Evolutionary conservation across 768 basidiomycete genomes (phyloP).

Genomic region (Pleurotus sapidus): DNA sequence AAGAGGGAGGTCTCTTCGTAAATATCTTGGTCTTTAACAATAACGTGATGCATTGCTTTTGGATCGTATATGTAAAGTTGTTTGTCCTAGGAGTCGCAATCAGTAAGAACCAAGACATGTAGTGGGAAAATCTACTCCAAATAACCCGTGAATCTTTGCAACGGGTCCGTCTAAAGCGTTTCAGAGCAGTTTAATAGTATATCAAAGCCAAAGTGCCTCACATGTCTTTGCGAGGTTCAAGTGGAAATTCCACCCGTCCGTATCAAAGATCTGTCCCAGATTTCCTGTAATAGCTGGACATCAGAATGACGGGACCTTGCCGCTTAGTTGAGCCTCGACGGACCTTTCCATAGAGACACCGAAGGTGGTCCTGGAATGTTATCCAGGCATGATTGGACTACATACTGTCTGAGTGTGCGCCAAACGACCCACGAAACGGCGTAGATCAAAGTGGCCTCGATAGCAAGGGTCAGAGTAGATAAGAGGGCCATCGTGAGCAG

Average conservation of each 20-base stretch:
- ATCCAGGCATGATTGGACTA: slow-evolving; percentile 23
- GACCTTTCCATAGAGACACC: slow-evolving; percentile 28
- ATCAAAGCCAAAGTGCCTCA: slow-evolving; percentile 9
- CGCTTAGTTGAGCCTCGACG: background rate
- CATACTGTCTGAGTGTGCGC: slow-evolving; percentile 11
- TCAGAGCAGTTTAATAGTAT: too few species aligned
- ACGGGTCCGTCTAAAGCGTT: slow-evolving; percentile 26
- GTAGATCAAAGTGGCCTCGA: slow-evolving; percentile 2
- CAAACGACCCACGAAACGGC: slow-evolving; percentile 10
- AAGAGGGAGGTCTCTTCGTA: slow-evolving; percentile 35
- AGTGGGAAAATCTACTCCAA: slow-evolving; percentile 26
- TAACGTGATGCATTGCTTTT: slow-evolving; percentile 31
- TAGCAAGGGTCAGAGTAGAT: background rate
- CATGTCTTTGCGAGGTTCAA: slow-evolving; percentile 28
- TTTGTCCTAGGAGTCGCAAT: slow-evolving; percentile 18
- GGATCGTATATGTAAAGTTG: slow-evolving; percentile 37
- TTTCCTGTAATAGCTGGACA: slow-evolving; percentile 23
- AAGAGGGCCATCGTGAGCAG: background rate
- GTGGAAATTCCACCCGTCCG: slow-evolving; percentile 36
- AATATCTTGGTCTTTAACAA: slow-evolving; percentile 33
- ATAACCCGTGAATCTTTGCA: slow-evolving; percentile 26
- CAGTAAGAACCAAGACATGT: background rate
- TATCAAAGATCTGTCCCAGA: slow-evolving; percentile 26
- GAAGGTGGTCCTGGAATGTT: slow-evolving; percentile 31
- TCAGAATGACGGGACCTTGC: background rate